Evolutionary conservation across 2,329 filamentous ascomycete genomes (phyloP).

Genomic region (Aspergillus neoniger): DNA sequence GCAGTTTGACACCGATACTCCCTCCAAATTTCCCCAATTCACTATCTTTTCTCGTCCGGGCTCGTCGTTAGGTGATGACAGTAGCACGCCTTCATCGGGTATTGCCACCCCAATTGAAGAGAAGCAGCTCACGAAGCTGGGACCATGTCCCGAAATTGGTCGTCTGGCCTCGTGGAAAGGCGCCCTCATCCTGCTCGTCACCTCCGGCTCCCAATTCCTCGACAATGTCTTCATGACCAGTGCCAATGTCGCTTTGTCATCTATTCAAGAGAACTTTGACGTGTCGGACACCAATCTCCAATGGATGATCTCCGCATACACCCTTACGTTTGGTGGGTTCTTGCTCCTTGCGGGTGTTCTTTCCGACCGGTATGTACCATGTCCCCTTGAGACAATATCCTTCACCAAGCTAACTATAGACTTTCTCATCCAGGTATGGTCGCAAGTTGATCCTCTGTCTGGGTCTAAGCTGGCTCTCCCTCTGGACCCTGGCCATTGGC

Average conservation of each 20-base stretch:
- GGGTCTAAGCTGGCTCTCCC: constrained; percentile 39
- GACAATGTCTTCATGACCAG: constrained; percentile 50
- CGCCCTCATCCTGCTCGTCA: constrained; percentile 41
- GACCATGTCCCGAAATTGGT: constrained; percentile 34
- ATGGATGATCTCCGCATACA: constrained; percentile 48
- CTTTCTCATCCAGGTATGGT: constrained; percentile 31
- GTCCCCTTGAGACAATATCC: not conserved
- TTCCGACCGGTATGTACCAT: constrained; percentile 32
- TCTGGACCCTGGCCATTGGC: constrained; percentile 41
- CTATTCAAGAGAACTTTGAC: constrained; percentile 43
- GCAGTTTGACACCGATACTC: not conserved
- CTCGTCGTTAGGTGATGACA: constrained; percentile 11
- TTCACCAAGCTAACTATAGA: not conserved
- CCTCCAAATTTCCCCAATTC: constrained; percentile 19
- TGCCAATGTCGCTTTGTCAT: constrained; percentile 45
- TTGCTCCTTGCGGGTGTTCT: constrained; percentile 37
- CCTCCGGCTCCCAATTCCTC: constrained; percentile 47
- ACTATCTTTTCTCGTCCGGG: constrained; percentile 18
- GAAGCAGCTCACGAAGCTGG: constrained; percentile 23
- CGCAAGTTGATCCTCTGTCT: constrained; percentile 42
- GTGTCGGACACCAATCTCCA: constrained; percentile 40
- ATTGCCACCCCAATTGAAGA: constrained; percentile 22
- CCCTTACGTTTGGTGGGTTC: constrained; percentile 44
- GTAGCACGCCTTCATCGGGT: constrained; percentile 18
- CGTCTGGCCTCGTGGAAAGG: constrained; percentile 43